These are phyloP conservation scores for Termitomyces sp. DNA, from an alignment of 768 basidiomycete species.

Conservation along the genomic window DNA sequence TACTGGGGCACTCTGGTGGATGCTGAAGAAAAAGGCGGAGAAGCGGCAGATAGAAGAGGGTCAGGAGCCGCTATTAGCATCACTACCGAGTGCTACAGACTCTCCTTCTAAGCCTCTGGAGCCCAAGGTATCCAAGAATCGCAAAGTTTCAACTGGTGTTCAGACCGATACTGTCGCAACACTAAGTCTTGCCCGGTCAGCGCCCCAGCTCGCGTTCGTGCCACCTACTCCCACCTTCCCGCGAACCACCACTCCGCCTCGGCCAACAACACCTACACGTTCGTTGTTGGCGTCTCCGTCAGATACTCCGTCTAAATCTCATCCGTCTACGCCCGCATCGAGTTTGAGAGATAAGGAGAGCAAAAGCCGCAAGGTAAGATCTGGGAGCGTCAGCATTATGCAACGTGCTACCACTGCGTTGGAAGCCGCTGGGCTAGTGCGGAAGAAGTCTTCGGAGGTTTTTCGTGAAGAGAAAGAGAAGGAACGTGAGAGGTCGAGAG, in stretches of 20 bases:
- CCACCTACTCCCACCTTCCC: slow-evolving; percentile 71
- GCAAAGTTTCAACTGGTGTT: slow-evolving; percentile 31
- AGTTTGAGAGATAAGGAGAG: slow-evolving; percentile 56
- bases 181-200: slow-evolving; percentile 29
- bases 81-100: slow-evolving; percentile 3
- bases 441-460: slow-evolving; percentile 78
- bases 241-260: slow-evolving; percentile 52
- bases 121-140: slow-evolving; percentile 24
- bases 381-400: slow-evolving; percentile 94
- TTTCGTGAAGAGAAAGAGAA: slow-evolving; percentile 61
- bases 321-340: slow-evolving; percentile 67
- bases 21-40: slow-evolving; percentile 80
- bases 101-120: slow-evolving; percentile 13
- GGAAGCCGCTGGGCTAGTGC: slow-evolving; percentile 79
- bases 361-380: slow-evolving; percentile 65
- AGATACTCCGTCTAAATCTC: slow-evolving; percentile 52
- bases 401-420: slow-evolving; percentile 91
- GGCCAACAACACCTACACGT: slow-evolving; percentile 37
- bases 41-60: slow-evolving; percentile 40
- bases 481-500: slow-evolving; percentile 40
- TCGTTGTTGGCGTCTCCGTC: slow-evolving; percentile 60
- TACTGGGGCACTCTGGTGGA: slow-evolving; percentile 94
- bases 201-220: slow-evolving; percentile 68
- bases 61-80: slow-evolving; percentile 8
- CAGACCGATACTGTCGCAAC: slow-evolving; percentile 40